Percentiles rank a stretch among this genome's conserved stretches.
Conservation (phyloP, 2,329 filamentous ascomycete genomes). For the Eutypella sp. region DNA sequence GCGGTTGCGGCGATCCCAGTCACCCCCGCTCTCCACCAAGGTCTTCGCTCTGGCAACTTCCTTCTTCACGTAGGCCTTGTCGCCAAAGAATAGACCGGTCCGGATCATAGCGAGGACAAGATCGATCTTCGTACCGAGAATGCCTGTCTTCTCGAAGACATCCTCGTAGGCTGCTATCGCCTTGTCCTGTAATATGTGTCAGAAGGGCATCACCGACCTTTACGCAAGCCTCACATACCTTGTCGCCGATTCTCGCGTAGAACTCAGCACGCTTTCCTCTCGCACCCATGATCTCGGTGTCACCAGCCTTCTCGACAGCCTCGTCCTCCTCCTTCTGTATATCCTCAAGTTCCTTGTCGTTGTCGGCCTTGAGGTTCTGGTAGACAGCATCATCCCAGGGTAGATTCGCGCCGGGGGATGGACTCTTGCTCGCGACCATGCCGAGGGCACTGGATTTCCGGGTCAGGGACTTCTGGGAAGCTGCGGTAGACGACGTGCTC, state of each 20-base stretch:
- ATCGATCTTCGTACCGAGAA: slow-evolving; percentile 95
- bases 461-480: slow-evolving; percentile 50
- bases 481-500: slow-evolving; percentile 42
- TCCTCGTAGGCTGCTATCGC: slow-evolving; percentile 88
- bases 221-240: slow-evolving; percentile 50
- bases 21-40: slow-evolving; percentile 89
- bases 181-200: slow-evolving; percentile 64
- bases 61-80: slow-evolving; percentile 89
- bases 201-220: slow-evolving; percentile 7
- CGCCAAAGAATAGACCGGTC: slow-evolving; percentile 91
- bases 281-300: slow-evolving; percentile 90
- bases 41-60: slow-evolving; percentile 84
- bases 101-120: slow-evolving; percentile 94
- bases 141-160: slow-evolving; percentile 94
- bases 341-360: slow-evolving; percentile 69
- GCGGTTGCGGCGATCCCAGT: slow-evolving; percentile 97
- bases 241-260: slow-evolving; percentile 92
- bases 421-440: slow-evolving; percentile 69
- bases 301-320: slow-evolving; percentile 90
- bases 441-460: slow-evolving; percentile 67
- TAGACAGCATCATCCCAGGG: slow-evolving; percentile 92
- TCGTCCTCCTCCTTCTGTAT: slow-evolving; percentile 88
- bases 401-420: slow-evolving; percentile 61
- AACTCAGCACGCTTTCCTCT: slow-evolving; percentile 94
- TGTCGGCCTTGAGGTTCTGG: slow-evolving; percentile 68